Conservation (phyloP, 108 stramenopile genomes). For the Parietichytrium sp. region DNA sequence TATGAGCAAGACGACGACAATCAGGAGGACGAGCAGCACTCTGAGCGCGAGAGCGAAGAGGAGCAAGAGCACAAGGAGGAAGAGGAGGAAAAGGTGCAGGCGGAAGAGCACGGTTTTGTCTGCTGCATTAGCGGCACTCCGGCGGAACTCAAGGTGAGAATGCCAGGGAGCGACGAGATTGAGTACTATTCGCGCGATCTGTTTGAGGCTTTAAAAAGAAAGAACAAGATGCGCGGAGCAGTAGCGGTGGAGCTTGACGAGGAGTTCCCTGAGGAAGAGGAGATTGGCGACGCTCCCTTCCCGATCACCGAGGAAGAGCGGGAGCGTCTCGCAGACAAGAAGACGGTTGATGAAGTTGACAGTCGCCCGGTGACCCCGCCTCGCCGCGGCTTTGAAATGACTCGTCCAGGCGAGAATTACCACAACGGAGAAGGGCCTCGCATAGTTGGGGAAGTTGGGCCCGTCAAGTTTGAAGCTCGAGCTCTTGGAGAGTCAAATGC, state of each 20-base stretch:
- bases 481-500: background rate
- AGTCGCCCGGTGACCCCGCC: slow-evolving; percentile 1
- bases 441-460: slow-evolving; percentile 16
- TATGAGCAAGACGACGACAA: background rate
- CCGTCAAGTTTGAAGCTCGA: background rate
- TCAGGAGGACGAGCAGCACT: no score
- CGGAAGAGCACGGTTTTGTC: background rate
- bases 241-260: background rate
- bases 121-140: slow-evolving; percentile 23
- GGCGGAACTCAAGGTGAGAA: background rate
- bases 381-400: slow-evolving; percentile 4
- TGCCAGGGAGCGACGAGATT: background rate
- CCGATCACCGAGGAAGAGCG: background rate
- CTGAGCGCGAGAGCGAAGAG: no score
- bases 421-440: background rate
- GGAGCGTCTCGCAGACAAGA: background rate
- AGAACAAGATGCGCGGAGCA: slow-evolving; percentile 15
- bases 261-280: background rate
- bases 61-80: background rate
- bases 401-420: slow-evolving; percentile 27
- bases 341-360: slow-evolving; percentile 15
- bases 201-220: background rate
- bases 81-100: background rate
- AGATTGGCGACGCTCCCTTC: background rate
- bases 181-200: background rate